phyloP scores from a whole-genome alignment of 768 basidiomycete species.

The Dentipellis sp. region DNA sequence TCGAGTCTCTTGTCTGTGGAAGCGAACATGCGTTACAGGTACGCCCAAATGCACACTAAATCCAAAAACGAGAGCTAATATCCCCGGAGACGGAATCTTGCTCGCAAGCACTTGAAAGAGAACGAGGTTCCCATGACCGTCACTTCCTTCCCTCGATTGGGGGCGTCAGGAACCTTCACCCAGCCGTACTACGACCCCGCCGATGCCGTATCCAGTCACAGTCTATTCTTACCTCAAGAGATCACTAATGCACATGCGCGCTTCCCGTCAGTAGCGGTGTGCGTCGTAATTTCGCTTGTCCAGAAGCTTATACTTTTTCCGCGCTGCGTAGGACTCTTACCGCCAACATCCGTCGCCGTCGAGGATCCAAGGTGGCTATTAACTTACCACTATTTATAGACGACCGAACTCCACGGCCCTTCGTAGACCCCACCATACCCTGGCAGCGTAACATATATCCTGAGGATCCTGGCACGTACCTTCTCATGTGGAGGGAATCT shows the following conservation, averaged over 20 bases:
- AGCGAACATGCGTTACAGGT: slow-evolving; percentile 92
- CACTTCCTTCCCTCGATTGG: slow-evolving; percentile 92
- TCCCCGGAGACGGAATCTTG: slow-evolving; percentile 55
- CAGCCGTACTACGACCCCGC: slow-evolving; percentile 78
- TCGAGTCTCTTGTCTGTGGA: slow-evolving; percentile 85
- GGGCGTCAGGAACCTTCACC: slow-evolving; percentile 83
- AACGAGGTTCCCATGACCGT: slow-evolving; percentile 90
- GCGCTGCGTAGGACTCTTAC: slow-evolving; percentile 70
- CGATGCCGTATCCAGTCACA: slow-evolving; percentile 79
- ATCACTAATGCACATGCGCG: slow-evolving; percentile 96
- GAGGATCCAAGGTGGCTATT: slow-evolving; percentile 91
- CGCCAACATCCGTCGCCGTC: slow-evolving; percentile 84
- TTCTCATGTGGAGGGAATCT: neutral
- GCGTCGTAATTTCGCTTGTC: neutral
- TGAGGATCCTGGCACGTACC: slow-evolving; percentile 67
- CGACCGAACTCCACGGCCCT: slow-evolving; percentile 76
- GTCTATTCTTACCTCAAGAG: slow-evolving; percentile 90
- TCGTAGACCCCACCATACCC: slow-evolving; percentile 88
- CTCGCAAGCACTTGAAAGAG: slow-evolving; percentile 69
- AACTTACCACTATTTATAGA: slow-evolving; percentile 93
- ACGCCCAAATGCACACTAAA: neutral
- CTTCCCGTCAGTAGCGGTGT: slow-evolving; percentile 72
- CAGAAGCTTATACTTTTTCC: neutral
- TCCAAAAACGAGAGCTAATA: neutral
- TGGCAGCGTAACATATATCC: slow-evolving; percentile 76